Evolutionary conservation across 768 basidiomycete genomes (phyloP).

Genomic region (Gloeostereum incarnatum): DNA sequence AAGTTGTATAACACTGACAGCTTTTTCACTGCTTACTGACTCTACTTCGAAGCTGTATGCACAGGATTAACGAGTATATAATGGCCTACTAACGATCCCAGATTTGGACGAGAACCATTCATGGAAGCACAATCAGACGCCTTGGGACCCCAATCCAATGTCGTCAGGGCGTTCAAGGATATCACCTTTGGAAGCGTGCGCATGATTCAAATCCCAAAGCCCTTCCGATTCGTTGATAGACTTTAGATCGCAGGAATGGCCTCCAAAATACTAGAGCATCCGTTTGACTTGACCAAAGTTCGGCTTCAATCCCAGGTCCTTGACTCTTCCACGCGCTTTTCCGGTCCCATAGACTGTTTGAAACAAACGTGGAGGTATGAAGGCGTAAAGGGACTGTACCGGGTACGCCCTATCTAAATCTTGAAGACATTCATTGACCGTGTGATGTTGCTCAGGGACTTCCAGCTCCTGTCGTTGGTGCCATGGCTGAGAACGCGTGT

Average conservation of each 20-base stretch:
- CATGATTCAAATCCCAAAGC: slow-evolving; percentile 10
- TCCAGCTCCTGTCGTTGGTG: slow-evolving; percentile 88
- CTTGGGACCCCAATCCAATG: slow-evolving; percentile 14
- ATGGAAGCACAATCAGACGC: no score
- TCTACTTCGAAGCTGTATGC: no score
- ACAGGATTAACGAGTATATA: no score
- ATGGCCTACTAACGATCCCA: no score
- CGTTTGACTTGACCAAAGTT: slow-evolving; percentile 90
- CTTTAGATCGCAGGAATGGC: slow-evolving; percentile 72
- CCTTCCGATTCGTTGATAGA: background rate
- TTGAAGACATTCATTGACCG: background rate
- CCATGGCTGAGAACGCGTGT: slow-evolving; percentile 89
- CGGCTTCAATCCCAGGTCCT: slow-evolving; percentile 84
- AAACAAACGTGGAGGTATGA: slow-evolving; percentile 74
- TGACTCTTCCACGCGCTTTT: slow-evolving; percentile 57
- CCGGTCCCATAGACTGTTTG: slow-evolving; percentile 86
- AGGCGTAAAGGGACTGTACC: slow-evolving; percentile 77
- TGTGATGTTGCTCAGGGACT: slow-evolving; percentile 50
- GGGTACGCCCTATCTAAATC: slow-evolving; percentile 42
- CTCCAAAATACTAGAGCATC: slow-evolving; percentile 85
- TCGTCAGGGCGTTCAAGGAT: slow-evolving; percentile 29
- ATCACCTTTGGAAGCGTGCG: slow-evolving; percentile 40
- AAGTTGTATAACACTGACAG: no score
- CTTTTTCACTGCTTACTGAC: no score
- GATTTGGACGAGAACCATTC: no score